A percentile compares a stretch with the other conserved stretches of the same genome.
These are phyloP conservation scores for Talaromyces sp. DNA, from an alignment of 2,329 filamentous ascomycete genomes.

Conservation along the genomic window DNA sequence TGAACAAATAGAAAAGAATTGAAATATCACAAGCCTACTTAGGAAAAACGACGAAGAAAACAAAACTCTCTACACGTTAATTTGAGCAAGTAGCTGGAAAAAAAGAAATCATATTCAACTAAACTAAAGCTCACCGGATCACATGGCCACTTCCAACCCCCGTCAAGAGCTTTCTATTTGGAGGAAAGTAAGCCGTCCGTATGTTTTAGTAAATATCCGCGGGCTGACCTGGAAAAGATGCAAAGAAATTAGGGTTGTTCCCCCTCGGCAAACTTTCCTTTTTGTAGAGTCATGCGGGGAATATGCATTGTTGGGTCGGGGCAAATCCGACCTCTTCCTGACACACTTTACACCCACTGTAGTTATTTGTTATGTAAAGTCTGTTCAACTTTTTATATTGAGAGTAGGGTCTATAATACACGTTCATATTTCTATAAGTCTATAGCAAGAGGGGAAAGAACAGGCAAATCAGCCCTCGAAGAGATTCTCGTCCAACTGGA, in stretches of 20 bases:
- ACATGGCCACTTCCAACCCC: not conserved
- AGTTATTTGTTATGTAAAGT: not conserved
- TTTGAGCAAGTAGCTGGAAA: no score
- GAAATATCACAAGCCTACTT: no score
- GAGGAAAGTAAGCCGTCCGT: not conserved
- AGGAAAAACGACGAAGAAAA: not conserved
- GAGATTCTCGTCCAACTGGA: conserved; percentile 74
- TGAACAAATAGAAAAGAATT: no score
- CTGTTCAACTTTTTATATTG: conserved; percentile 9
- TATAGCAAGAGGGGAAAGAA: not conserved
- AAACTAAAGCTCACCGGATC: not conserved
- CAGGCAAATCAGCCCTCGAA: conserved; percentile 68
- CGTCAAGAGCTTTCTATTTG: not conserved
- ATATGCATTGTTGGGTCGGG: not conserved
- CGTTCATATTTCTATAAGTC: not conserved
- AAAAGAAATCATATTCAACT: not conserved
- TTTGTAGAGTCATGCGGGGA: not conserved
- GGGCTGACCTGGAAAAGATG: not conserved
- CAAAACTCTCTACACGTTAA: no score
- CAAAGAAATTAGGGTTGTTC: not conserved
- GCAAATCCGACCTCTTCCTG: not conserved
- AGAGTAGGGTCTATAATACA: conserved; percentile 17
- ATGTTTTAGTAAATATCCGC: not conserved
- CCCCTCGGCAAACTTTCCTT: not conserved
- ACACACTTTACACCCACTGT: not conserved